Conservation (phyloP, 139 green algal species). For the Mychonastes homosphaera region DNA sequence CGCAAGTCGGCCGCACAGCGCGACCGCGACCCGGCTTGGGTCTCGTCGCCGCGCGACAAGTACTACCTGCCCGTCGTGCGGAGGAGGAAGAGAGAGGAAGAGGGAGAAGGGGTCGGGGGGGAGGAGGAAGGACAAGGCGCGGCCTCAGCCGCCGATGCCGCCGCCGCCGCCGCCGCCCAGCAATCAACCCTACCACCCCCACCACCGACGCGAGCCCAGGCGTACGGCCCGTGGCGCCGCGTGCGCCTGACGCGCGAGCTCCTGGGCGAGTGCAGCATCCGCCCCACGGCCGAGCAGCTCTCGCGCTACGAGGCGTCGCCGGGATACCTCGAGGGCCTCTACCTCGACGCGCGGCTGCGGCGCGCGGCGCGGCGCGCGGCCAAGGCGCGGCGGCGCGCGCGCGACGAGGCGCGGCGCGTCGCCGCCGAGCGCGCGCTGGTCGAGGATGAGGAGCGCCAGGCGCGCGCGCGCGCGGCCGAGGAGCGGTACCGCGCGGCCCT, state of each 20-base stretch:
- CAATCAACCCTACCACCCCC: too few species aligned
- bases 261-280: constrained; percentile 24
- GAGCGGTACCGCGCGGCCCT: too few species aligned
- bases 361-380: too few species aligned
- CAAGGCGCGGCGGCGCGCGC: too few species aligned
- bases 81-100: too few species aligned
- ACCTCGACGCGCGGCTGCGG: too few species aligned
- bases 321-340: constrained; percentile 21
- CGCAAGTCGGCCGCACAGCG: constrained; percentile 24
- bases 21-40: constrained; percentile 29
- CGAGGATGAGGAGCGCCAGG: too few species aligned
- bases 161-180: too few species aligned
- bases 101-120: constrained; percentile 6
- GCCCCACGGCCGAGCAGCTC: constrained; percentile 11
- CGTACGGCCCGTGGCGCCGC: constrained; percentile 3
- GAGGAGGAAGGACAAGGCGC: constrained; percentile 4
- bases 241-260: constrained; percentile 8
- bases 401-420: too few species aligned
- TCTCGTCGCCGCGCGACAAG: constrained; percentile 32
- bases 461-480: too few species aligned
- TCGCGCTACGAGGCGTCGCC: constrained; percentile 23
- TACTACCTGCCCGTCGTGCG: constrained; percentile 18
- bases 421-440: too few species aligned
- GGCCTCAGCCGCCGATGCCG: too few species aligned
- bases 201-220: neutral